Evolutionary conservation across 257 asterid genomes (phyloP), one percentile per base, ranked within the genome.

Genomic region (Lycium barbarum): DNA sequence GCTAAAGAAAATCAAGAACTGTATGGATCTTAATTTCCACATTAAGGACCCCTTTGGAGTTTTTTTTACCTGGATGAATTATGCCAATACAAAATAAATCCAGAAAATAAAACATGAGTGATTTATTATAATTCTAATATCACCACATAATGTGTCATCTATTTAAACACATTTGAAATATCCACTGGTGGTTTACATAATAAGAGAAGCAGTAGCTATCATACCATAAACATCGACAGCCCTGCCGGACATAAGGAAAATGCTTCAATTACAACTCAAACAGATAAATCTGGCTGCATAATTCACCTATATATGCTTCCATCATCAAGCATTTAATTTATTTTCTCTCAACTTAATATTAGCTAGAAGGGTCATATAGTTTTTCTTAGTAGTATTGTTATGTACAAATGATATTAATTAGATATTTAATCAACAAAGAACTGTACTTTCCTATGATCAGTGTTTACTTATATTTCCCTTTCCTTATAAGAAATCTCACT

Each of bases 111-210:
- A 55, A 55, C 61, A 63, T 22, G 17, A 35, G 55, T 36, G 36
- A 26, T 26, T 26, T 62, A 73, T 49, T 36, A 20, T 73, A 66
- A 38, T 55, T 67, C 53, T 83, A 33, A 38, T 82, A 76, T 9
- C 63, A 79, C 54, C 82, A 53, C 81, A 67, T 82, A 83, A 76
- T 22, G 80, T 80, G 82, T 74, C 59, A 63, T 36, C 87, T 38
- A 80, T 36, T 88, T 38, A 80, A 85, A 5, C 57, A 82, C 78
- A 61, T 83, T 36, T 63, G 83, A 84, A 89, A 88, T 49, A 83
- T 86, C 85, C 86, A 67, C 22, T 84, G 76, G 84, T 83, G 76
- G 84, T 83, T 83, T 67, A 87, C 86, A 86, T 89, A 84, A 86
- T 83, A 86, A 79, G 6, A 40, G 4, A 83, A 74, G 80, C 81